Evolutionary conservation across 345 rosid species (phyloP).

Genomic region (Lumnitzera littorea): DNA sequence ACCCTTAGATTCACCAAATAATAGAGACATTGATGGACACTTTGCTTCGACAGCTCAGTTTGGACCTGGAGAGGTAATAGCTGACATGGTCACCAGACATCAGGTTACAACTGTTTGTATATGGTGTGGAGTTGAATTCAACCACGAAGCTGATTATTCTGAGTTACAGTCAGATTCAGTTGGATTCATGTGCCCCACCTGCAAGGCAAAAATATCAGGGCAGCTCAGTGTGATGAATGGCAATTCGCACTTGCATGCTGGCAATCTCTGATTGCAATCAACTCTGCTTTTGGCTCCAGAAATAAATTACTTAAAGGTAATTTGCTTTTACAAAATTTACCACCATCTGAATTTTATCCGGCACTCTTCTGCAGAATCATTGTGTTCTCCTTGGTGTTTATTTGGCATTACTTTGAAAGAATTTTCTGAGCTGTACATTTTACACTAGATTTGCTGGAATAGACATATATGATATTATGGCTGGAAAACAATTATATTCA

Average conservation of each 20-base stretch:
- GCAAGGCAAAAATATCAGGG: constrained; percentile 55
- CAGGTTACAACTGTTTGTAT: constrained; percentile 36
- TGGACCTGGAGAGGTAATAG: constrained; percentile 29
- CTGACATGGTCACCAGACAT: constrained; percentile 13
- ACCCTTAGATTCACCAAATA: constrained; percentile 20
- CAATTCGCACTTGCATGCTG: constrained; percentile 6
- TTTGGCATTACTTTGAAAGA: too few species aligned
- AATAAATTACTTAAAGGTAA: not conserved
- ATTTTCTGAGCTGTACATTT: too few species aligned
- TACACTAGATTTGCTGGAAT: too few species aligned
- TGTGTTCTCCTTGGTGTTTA: too few species aligned
- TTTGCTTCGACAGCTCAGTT: constrained; percentile 24
- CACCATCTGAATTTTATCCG: too few species aligned
- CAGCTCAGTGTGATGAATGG: constrained; percentile 18
- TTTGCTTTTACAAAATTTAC: too few species aligned
- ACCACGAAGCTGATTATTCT: constrained; percentile 37
- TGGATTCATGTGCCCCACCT: constrained; percentile 63
- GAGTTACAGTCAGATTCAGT: constrained; percentile 54
- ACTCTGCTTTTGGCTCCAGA: not conserved
- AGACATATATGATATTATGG: too few species aligned
- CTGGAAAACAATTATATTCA: too few species aligned
- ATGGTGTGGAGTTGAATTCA: constrained; percentile 67
- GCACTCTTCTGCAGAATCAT: too few species aligned
- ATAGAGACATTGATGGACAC: constrained; percentile 20
- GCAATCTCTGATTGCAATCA: constrained; percentile 1